phyloP scores from a whole-genome alignment of 495 filamentous ascomycete species.

The Elasticomyces elasticus region DNA sequence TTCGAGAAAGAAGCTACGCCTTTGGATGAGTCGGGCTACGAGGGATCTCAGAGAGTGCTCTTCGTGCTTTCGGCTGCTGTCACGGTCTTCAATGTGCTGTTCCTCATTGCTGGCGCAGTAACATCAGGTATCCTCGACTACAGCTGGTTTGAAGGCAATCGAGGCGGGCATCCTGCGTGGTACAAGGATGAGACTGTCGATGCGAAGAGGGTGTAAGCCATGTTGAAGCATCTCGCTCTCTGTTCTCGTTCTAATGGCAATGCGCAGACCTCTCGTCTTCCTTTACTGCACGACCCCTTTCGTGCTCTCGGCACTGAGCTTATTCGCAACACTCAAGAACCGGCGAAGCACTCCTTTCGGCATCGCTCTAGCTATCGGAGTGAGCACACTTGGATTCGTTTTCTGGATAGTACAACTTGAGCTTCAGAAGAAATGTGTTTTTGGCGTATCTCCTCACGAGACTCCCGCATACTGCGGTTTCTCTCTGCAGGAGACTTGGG shows the following conservation, averaged over 20 bases:
- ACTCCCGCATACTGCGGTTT: neutral
- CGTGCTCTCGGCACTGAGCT: neutral
- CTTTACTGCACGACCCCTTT: slow-evolving; percentile 7
- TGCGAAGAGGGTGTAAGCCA: neutral
- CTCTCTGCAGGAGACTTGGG: neutral
- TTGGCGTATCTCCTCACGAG: neutral
- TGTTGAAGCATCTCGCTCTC: too few species aligned
- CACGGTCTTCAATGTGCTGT: slow-evolving; percentile 1
- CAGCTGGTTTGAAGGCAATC: neutral
- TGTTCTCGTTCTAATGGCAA: neutral
- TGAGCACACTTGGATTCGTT: neutral
- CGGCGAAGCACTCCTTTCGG: neutral
- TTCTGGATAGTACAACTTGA: slow-evolving; percentile 6
- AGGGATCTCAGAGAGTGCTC: neutral
- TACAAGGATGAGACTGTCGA: neutral
- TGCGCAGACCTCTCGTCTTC: neutral
- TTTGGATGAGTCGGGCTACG: neutral
- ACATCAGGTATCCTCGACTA: slow-evolving; percentile 4
- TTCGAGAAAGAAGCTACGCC: neutral
- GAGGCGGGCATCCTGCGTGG: neutral
- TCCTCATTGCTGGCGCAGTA: neutral
- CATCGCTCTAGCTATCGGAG: neutral
- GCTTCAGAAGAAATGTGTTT: neutral
- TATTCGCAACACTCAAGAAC: neutral
- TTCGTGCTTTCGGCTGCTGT: neutral